Conservation (phyloP, 2,329 filamentous ascomycete species). For the Arthrinium puccinioides region DNA sequence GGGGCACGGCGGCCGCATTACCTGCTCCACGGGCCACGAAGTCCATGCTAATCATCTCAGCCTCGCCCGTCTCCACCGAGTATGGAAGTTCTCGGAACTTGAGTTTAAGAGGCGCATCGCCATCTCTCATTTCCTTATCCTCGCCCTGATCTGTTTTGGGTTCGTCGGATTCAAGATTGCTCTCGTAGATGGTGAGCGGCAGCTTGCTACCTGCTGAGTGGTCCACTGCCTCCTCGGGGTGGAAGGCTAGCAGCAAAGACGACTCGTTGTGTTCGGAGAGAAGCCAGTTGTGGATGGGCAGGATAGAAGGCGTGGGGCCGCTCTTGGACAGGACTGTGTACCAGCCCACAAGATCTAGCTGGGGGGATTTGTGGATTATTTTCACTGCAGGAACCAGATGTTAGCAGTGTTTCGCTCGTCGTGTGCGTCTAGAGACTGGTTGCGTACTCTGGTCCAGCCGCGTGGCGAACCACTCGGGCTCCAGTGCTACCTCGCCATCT, state of each 20-base stretch:
- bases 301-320: conserved; percentile 62
- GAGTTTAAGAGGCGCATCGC: conserved; percentile 48
- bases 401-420: conserved; percentile 10
- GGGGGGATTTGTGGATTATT: conserved; percentile 76
- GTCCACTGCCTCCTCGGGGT: conserved; percentile 53
- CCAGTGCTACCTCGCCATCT: conserved; percentile 54
- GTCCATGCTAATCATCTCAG: conserved; percentile 96
- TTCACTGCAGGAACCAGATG: conserved; percentile 57
- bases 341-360: conserved; percentile 86
- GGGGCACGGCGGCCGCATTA: conserved; percentile 59
- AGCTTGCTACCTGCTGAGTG: conserved; percentile 67
- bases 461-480: conserved; percentile 65
- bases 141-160: conserved; percentile 43
- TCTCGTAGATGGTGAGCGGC: conserved; percentile 87
- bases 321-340: conserved; percentile 70
- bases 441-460: conserved; percentile 78
- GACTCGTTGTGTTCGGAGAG: conserved; percentile 73
- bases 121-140: conserved; percentile 67
- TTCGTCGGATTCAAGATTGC: conserved; percentile 66
- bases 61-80: conserved; percentile 86
- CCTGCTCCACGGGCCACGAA: conserved; percentile 81
- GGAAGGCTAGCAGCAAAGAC: conserved; percentile 81
- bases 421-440: neutral
- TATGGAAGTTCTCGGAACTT: conserved; percentile 81
- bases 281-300: conserved; percentile 73